Evolutionary conservation across 2,329 filamentous ascomycete species (phyloP).

Genomic region (Monosporascus sp.): DNA sequence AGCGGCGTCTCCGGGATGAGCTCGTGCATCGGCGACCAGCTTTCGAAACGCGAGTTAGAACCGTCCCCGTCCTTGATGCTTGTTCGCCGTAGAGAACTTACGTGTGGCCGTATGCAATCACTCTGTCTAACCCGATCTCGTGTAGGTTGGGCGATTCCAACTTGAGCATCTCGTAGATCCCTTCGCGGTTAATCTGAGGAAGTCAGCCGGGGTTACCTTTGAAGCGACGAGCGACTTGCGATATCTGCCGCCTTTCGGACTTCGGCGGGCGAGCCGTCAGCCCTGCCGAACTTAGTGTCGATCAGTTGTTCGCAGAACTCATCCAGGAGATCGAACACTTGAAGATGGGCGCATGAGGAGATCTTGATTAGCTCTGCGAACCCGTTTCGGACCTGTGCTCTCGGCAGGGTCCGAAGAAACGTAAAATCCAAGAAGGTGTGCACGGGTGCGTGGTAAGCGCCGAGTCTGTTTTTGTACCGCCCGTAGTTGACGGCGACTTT

Average conservation of each 20-base stretch:
- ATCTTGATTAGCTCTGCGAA: slow-evolving; percentile 76
- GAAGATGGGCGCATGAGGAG: slow-evolving; percentile 61
- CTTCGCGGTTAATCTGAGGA: slow-evolving; percentile 56
- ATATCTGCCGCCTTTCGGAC: slow-evolving; percentile 55
- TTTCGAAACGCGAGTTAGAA: slow-evolving; percentile 18
- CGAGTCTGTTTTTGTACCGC: slow-evolving; percentile 69
- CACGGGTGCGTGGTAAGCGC: slow-evolving; percentile 66
- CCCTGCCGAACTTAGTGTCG: slow-evolving; percentile 57
- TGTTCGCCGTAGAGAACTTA: slow-evolving; percentile 27
- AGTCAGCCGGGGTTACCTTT: neutral
- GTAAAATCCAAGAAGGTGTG: slow-evolving; percentile 71
- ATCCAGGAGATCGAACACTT: slow-evolving; percentile 63
- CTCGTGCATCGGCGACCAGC: slow-evolving; percentile 68
- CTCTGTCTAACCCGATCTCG: slow-evolving; percentile 65
- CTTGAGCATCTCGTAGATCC: slow-evolving; percentile 68
- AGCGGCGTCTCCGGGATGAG: slow-evolving; percentile 63
- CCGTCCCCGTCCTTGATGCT: neutral
- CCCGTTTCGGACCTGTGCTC: slow-evolving; percentile 65
- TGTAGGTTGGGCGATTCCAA: slow-evolving; percentile 69
- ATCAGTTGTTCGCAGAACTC: slow-evolving; percentile 66
- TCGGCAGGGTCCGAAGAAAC: slow-evolving; percentile 63
- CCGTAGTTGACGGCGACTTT: slow-evolving; percentile 76
- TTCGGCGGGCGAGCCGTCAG: slow-evolving; percentile 49
- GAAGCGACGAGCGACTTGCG: slow-evolving; percentile 10
- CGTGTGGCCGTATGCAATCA: slow-evolving; percentile 71